These are phyloP conservation scores for Populus tomentosa DNA, from an alignment of 441 rosid genomes.

Conservation along the genomic window DNA sequence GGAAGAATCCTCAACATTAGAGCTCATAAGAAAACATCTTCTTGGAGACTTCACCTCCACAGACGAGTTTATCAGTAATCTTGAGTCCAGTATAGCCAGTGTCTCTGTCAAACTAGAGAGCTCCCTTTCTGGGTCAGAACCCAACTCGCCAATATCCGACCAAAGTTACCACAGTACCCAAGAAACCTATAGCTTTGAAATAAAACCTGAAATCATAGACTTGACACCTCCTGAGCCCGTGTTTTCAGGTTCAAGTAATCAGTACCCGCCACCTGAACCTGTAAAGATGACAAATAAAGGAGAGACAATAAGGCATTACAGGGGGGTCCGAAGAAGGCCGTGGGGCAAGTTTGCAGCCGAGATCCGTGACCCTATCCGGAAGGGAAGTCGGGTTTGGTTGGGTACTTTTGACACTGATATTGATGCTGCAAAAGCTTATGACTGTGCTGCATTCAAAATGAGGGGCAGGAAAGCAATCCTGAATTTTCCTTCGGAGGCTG, in stretches of 20 bases:
- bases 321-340: slow-evolving; percentile 90
- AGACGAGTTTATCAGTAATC: slow-evolving; percentile 36
- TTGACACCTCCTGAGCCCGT: slow-evolving; percentile 9
- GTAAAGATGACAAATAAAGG: slow-evolving; percentile 8
- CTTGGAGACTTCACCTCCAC: slow-evolving; percentile 49
- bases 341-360: slow-evolving; percentile 96
- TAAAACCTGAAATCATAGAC: slow-evolving; percentile 29
- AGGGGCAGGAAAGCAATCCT: slow-evolving; percentile 80
- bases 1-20: slow-evolving; percentile 33
- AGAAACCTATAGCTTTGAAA: slow-evolving; percentile 5
- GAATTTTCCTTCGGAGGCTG: slow-evolving; percentile 81
- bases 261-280: background rate
- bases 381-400: slow-evolving; percentile 81
- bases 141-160: slow-evolving; percentile 26
- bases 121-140: slow-evolving; percentile 26
- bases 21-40: slow-evolving; percentile 44
- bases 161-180: slow-evolving; percentile 16
- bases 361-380: slow-evolving; percentile 73
- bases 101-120: slow-evolving; percentile 26
- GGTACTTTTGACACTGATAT: slow-evolving; percentile 70
- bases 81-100: slow-evolving; percentile 27
- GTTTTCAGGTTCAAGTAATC: background rate
- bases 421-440: slow-evolving; percentile 93
- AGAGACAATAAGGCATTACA: slow-evolving; percentile 43
- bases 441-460: slow-evolving; percentile 77